Base-by-base conservation (phyloP, 495 filamentous ascomycete species). In the Penicillium malachiteum region DNA sequence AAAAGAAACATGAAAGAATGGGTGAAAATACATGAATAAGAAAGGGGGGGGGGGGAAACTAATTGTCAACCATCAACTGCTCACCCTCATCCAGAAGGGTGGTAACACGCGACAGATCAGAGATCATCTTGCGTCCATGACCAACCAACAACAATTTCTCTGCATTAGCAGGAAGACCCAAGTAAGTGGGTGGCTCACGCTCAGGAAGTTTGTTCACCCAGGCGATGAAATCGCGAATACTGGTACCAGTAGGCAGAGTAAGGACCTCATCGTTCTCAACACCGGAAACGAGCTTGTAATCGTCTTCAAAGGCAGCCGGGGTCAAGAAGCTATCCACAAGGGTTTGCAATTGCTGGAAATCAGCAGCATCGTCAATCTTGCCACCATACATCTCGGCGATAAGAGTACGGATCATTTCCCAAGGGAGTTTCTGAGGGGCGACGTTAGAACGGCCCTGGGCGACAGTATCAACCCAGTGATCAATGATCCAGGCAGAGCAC, bases 191-290 rank as follows among this genome's bases (percentile, higher is more conserved):
- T 42, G 94, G 94, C 67, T 99, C 94, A 63, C 94, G 82, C 79
- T 99, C 94, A 11, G 94, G 94, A 57, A 99, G 74, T 39, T 81
- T 81, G 60, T 96, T 88, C 44, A 97, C 93, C 94, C 94, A 99
- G 39, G 82, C 81, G 72, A 89, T 86, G 64, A 97, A 97, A 59
- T 96, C 91, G 52, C 83, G 84, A 72, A 96, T 84, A 31, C 84
- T 84, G 8, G 92, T 96, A 26, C 87, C 85, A 16, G 81, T 78
- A 2, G 94, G 95, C 39, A 96, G 85, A 3, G 81, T 79, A 32
- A 99, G 75, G 49, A 84, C 82, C 16, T 84, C 77, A 40, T 86
- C 84, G 7, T 74, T 77, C 50, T 81, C 78, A 17, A 79, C 75
- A 17, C 82, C 80, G 14, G 87, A 82, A 7, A 96, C 91, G 2